Evolutionary conservation across 305 asterid species (phyloP).

Genomic region (Fraxinus velutina): DNA sequence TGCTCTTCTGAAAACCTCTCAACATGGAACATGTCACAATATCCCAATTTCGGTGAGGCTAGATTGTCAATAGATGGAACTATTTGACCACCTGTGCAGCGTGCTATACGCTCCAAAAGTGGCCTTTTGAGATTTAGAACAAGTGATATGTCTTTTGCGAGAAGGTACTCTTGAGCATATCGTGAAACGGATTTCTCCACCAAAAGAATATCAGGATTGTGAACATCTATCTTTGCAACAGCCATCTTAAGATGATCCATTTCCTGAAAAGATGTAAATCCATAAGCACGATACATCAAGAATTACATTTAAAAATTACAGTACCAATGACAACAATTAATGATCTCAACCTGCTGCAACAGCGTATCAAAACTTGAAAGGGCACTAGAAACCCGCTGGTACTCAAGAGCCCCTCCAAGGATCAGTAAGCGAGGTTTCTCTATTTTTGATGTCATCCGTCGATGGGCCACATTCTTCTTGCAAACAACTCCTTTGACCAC

Average conservation of each 20-base stretch:
- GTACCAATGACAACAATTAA: constrained; percentile 18
- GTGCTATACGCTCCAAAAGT: constrained; percentile 88
- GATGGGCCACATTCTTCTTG: constrained; percentile 92
- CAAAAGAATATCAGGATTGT: constrained; percentile 81
- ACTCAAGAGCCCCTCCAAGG: constrained; percentile 97
- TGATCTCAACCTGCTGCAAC: constrained; percentile 77
- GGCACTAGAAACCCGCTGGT: constrained; percentile 87
- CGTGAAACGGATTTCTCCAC: constrained; percentile 99
- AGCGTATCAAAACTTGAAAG: constrained; percentile 91
- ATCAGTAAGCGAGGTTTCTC: constrained; percentile 83
- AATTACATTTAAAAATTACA: not conserved
- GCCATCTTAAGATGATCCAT: constrained; percentile 99
- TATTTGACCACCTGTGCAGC: constrained; percentile 88
- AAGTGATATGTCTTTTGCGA: constrained; percentile 84
- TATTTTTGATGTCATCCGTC: constrained; percentile 84
- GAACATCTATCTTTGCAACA: constrained; percentile 86
- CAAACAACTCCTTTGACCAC: constrained; percentile 91
- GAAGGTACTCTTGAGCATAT: constrained; percentile 93
- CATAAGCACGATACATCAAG: constrained; percentile 24
- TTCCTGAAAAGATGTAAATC: constrained; percentile 51
- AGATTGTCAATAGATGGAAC: constrained; percentile 87
- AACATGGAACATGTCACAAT: constrained; percentile 79
- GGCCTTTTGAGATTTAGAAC: constrained; percentile 86
- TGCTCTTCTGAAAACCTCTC: constrained; percentile 73
- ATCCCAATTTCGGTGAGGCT: constrained; percentile 73